phyloP scores from a whole-genome alignment of 1,139 yeast species.

The Scheffersomyces segobiensis region DNA sequence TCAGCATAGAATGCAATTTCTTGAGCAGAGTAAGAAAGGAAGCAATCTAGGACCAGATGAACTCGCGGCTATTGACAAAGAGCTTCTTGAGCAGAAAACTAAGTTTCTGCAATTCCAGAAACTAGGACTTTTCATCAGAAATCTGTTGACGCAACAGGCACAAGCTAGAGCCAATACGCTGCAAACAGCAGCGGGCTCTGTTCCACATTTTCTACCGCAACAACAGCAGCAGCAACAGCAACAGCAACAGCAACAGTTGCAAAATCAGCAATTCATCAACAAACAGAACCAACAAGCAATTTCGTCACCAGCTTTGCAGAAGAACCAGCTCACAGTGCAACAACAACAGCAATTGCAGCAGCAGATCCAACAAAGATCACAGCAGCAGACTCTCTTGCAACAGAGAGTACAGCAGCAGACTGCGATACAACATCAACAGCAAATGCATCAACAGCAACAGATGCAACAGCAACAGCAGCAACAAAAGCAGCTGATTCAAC shows the following conservation, averaged over 20 bases:
- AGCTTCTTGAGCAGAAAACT: conserved; percentile 33
- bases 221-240: conserved; percentile 15
- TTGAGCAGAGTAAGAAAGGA: conserved; percentile 33
- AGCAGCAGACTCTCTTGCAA: background rate
- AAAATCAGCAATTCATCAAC: background rate
- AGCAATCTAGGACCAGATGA: conserved; percentile 33
- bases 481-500: conserved; percentile 14
- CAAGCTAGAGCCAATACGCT: background rate
- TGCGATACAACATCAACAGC: conserved; percentile 8
- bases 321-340: conserved; percentile 2
- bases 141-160: conserved; percentile 37
- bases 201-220: conserved; percentile 4
- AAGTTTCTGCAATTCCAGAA: conserved; percentile 40
- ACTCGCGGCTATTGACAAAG: conserved; percentile 33
- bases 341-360: conserved; percentile 5
- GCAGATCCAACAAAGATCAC: background rate
- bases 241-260: conserved; percentile 8
- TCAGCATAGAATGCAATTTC: conserved; percentile 37
- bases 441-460: conserved; percentile 9
- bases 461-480: conserved; percentile 21
- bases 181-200: conserved; percentile 11
- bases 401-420: conserved; percentile 5
- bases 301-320: conserved; percentile 3
- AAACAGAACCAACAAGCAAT: conserved; percentile 3
- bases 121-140: conserved; percentile 40